Evolutionary conservation across 805 yeast species (phyloP).

Genomic region (Wickerhamomyces ciferrii): DNA sequence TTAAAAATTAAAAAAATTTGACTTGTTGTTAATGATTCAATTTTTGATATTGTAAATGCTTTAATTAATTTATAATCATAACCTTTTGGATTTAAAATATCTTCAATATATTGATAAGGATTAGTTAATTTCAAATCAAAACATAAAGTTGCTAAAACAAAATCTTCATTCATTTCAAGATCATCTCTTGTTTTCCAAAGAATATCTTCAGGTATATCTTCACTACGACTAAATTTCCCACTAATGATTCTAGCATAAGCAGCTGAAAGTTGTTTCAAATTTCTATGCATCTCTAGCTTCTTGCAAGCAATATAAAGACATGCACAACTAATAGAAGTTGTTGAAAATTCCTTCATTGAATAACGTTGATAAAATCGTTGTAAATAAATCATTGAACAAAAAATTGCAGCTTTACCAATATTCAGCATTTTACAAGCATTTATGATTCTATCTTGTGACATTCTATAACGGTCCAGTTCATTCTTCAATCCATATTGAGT

Average conservation of each 20-base stretch:
- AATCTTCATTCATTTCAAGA: slow-evolving; percentile 10
- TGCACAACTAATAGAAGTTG: background rate
- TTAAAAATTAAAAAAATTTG: slow-evolving; percentile 12
- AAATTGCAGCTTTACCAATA: background rate
- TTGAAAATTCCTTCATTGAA: background rate
- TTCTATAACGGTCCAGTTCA: background rate
- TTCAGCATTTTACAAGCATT: background rate
- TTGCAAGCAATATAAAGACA: slow-evolving; percentile 14
- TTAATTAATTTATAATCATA: slow-evolving; percentile 3
- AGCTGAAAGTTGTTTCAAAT: slow-evolving; percentile 4
- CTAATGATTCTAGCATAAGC: background rate
- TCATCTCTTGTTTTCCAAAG: slow-evolving; percentile 12
- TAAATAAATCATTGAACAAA: slow-evolving; percentile 10
- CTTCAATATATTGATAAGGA: slow-evolving; percentile 8
- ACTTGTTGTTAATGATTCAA: slow-evolving; percentile 5
- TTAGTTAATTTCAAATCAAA: slow-evolving; percentile 16
- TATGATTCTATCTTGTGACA: background rate
- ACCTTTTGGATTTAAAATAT: background rate
- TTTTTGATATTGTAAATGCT: background rate
- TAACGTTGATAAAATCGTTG: slow-evolving; percentile 16
- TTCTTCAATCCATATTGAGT: background rate
- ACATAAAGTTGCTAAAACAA: slow-evolving; percentile 18
- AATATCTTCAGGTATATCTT: background rate
- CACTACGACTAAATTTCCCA: background rate
- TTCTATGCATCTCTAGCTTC: background rate